Base-by-base conservation (phyloP, 2,329 filamentous ascomycete species). In the Ilyonectria destructans region DNA sequence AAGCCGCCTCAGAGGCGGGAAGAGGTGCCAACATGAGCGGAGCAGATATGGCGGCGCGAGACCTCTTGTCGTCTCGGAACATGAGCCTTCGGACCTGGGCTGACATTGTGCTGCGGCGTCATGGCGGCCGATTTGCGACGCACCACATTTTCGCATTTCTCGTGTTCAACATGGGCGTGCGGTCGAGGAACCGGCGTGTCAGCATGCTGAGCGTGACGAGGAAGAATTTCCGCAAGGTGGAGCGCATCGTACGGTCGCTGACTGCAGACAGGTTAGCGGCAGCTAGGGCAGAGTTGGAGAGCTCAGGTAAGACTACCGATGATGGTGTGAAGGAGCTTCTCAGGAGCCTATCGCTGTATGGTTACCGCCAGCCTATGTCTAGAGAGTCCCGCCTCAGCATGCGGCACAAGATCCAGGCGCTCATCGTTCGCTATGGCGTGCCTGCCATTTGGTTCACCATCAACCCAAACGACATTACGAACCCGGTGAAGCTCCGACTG, bases 111-210 rank as follows among this genome's bases (percentile, higher is more conserved):
- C 23, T 26, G 3, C 4, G 23, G 4, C 4, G 23, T 5, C 23
- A 26, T 26, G 23, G 23, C 4, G 23, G 55, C 23, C 54, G 61
- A 19, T 62, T 62, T 3, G 51, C 60, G 19, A 13, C 5, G 12
- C 43, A 62, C 17, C 43, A 29, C 26, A 3, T 49, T n/a, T 62
- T 62, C 15, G 43, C 60, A 12, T 62, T 62, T 43, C 51, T 62
- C 19, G 19, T 57, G 10, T 62, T 62, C 17, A 62, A 62, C 4
- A 48, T 62, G 10, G 31, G 51, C 0, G 52, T 62, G 8, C 45
- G 52, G 60, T 62, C 52, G 52, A 57, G 60, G 31, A 62, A 62
- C 19, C 52, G 51, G 13, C 40, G 59, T 2, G 59, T 56, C 15
- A 62, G 59, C 19, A 62, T 56, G 58, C 17, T 46, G n/a, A 62